phyloP scores from a whole-genome alignment of 768 basidiomycete species.

The Boletus vinaceobasis region DNA sequence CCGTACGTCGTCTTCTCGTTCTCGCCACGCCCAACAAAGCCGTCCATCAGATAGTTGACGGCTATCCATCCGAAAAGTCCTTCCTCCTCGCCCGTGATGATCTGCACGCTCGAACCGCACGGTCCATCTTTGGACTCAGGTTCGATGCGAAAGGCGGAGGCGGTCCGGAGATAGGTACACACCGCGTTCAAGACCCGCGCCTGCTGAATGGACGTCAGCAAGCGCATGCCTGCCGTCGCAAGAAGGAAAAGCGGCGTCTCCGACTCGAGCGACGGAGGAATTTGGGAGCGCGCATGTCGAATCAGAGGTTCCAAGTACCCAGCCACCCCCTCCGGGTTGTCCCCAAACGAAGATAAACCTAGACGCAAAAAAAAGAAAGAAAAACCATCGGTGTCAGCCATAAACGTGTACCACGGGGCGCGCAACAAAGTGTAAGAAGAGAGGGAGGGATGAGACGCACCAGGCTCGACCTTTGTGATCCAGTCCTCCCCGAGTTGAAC shows the following conservation, averaged over 20 bases:
- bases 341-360: slow-evolving; percentile 87
- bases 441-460: slow-evolving; percentile 43
- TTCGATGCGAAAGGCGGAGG: slow-evolving; percentile 80
- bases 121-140: slow-evolving; percentile 63
- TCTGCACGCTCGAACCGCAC: slow-evolving; percentile 88
- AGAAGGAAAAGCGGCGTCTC: slow-evolving; percentile 91
- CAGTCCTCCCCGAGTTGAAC: slow-evolving; percentile 76
- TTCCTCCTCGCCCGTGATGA: slow-evolving; percentile 98
- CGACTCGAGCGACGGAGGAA: slow-evolving; percentile 81
- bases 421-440: background rate
- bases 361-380: background rate
- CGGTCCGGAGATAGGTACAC: slow-evolving; percentile 69
- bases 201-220: slow-evolving; percentile 68
- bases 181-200: slow-evolving; percentile 68
- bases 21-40: slow-evolving; percentile 54
- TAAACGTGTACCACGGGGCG: background rate
- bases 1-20: slow-evolving; percentile 83
- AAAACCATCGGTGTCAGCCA: background rate
- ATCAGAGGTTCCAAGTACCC: slow-evolving; percentile 80
- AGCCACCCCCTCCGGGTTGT: slow-evolving; percentile 65
- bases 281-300: slow-evolving; percentile 72
- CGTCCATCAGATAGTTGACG: slow-evolving; percentile 98
- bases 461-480: slow-evolving; percentile 91
- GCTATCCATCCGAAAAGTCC: slow-evolving; percentile 99
- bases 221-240: slow-evolving; percentile 96